Base-by-base conservation (phyloP, 179 eudicot genomes). In the Dionaea muscipula region DNA sequence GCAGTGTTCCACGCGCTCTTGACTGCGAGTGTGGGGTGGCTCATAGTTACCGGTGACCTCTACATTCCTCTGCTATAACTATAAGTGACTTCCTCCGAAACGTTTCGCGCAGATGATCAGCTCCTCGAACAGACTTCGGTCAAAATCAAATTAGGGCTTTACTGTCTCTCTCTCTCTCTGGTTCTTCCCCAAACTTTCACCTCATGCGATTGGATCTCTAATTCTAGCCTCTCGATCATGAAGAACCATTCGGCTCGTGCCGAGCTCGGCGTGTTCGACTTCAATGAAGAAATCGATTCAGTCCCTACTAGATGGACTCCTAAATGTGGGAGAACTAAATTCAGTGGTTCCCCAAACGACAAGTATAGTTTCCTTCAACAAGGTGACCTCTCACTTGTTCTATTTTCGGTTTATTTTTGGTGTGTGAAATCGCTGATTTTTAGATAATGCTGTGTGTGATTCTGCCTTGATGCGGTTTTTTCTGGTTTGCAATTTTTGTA, bases 311-410 rank as follows among this genome's bases (percentile, higher is more conserved):
- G 53, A 55, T 4, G 40, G 54, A 16, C 64, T 26, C 20, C 70
- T 3, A 75, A 75, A 55, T 47, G 33, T 33, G 16, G 53, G 57
- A 75, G 57, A 65, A 77, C 78, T 68, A 74, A 59, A 33, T 59
- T 51, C 37, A 64, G 54, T 45, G 15, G 31, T 46, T 57, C 66
- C 15, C 60, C 70, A 15, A 24, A 60, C 15, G 55, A 62, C 35
- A 78, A 78, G 67, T 77, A 76, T 60, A 27, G n/a, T 8, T 75
- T 72, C 47, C 76, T 81, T 18, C 50, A 69, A 61, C 47, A 31
- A 63, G 62, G 94, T 78, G 5, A 12, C 10, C 10, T 4, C 51
- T 17, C 53, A 3, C 2, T 6, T 10, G 45, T 55, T 10, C 17
- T 28, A 12, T 22, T 14, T 0, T 50, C 15, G 40, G 51, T 16